A percentile compares a stretch with the other conserved stretches of the same genome.
These are phyloP conservation scores for Tagetes erecta DNA, from an alignment of 129 eudicot genomes.

Conservation along the genomic window DNA sequence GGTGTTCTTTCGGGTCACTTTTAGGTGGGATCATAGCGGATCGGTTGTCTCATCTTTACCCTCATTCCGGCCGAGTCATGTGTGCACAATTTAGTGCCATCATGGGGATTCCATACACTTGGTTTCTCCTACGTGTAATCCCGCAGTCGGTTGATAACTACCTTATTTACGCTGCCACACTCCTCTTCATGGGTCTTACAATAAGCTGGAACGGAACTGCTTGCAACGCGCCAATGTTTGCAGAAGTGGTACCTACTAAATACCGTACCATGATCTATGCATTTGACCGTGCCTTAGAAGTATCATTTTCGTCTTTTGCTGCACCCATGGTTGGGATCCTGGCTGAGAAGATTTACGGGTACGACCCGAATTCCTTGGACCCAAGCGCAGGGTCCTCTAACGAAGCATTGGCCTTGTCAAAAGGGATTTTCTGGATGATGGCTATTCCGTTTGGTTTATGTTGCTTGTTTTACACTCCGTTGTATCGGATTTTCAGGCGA, in stretches of 20 bases:
- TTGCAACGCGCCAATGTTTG: constrained; percentile 87
- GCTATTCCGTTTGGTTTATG: constrained; percentile 90
- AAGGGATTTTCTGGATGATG: constrained; percentile 88
- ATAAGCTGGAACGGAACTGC: constrained; percentile 94
- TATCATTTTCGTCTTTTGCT: constrained; percentile 89
- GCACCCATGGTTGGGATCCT: constrained; percentile 93
- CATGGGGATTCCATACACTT: constrained; percentile 96
- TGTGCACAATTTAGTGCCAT: constrained; percentile 90
- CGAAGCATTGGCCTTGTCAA: constrained; percentile 86
- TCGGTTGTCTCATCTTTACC: constrained; percentile 57
- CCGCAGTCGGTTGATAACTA: constrained; percentile 73
- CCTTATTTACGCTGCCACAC: constrained; percentile 55
- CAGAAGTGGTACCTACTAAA: constrained; percentile 91
- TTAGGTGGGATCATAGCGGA: constrained; percentile 89
- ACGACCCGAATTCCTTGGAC: constrained; percentile 65
- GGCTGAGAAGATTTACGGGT: constrained; percentile 85
- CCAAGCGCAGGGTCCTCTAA: constrained; percentile 57
- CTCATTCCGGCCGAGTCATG: constrained; percentile 80
- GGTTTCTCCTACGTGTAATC: constrained; percentile 66
- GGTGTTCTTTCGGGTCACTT: constrained; percentile 75
- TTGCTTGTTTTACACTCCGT: constrained; percentile 80
- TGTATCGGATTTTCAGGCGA: constrained; percentile 67
- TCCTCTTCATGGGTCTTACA: constrained; percentile 80
- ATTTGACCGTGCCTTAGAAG: constrained; percentile 92
- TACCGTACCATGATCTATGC: constrained; percentile 97